Percentiles rank a stretch among this genome's conserved stretches.
Conservation (phyloP, 306 rosid genomes). For the Carpinus fangiana region DNA sequence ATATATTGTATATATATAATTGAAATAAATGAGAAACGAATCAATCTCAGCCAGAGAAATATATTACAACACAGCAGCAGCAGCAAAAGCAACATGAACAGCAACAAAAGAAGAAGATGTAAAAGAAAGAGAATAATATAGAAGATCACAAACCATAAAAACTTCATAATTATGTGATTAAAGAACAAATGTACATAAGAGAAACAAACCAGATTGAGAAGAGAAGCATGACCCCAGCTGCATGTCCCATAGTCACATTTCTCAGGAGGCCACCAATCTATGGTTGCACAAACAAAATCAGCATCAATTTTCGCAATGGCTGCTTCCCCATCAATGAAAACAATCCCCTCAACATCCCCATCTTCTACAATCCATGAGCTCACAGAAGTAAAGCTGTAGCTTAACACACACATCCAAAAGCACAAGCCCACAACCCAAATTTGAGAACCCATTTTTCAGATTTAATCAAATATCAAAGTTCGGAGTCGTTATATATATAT, state of each 20-base stretch:
- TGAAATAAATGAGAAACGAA: too few species aligned
- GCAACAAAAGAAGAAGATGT: not conserved
- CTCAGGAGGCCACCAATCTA: constrained; percentile 99
- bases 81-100: not conserved
- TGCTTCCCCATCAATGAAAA: constrained; percentile 54
- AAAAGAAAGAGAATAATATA: not conserved
- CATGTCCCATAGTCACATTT: constrained; percentile 91
- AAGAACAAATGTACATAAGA: not conserved
- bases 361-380: constrained; percentile 28
- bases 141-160: not conserved
- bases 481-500: not conserved
- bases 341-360: constrained; percentile 43
- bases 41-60: too few species aligned
- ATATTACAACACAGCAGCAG: not conserved
- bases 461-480: constrained; percentile 34
- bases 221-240: constrained; percentile 86
- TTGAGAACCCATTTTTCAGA: constrained; percentile 56
- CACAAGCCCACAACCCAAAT: constrained; percentile 49
- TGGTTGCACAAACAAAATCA: constrained; percentile 86
- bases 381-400: constrained; percentile 36
- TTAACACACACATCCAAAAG: constrained; percentile 40
- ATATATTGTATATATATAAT: not conserved
- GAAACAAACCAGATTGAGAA: constrained; percentile 78
- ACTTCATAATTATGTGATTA: not conserved
- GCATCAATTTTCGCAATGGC: constrained; percentile 64